These are phyloP conservation scores for Gloeophyllum trabeum DNA, from an alignment of 768 basidiomycete genomes.

Conservation along the genomic window DNA sequence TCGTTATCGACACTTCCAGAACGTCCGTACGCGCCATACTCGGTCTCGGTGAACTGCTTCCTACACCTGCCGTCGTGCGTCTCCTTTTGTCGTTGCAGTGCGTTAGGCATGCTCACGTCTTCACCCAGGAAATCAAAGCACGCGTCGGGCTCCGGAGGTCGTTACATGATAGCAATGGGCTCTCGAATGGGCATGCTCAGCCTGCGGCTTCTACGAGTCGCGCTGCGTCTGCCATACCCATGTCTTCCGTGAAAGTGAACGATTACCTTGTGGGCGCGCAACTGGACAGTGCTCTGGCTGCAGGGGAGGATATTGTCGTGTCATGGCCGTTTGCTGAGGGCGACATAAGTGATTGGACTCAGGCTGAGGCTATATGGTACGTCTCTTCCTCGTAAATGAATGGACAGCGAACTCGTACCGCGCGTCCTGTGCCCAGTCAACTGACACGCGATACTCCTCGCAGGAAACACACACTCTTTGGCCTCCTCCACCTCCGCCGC, in stretches of 20 bases:
- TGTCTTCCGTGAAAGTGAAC: conserved; percentile 38
- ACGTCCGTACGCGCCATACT: conserved; percentile 64
- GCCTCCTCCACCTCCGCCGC: conserved; percentile 61
- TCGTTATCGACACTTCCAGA: conserved; percentile 72
- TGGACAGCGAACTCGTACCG: not conserved
- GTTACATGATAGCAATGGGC: not conserved
- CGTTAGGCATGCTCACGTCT: not conserved
- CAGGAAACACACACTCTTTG: conserved; percentile 84
- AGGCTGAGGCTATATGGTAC: conserved; percentile 85
- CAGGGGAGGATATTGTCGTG: conserved; percentile 60
- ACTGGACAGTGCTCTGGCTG: conserved; percentile 69
- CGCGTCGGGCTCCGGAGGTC: conserved; percentile 62
- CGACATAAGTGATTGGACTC: conserved; percentile 65
- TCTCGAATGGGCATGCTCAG: too few species aligned
- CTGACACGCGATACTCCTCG: conserved; percentile 5
- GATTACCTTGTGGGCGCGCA: conserved; percentile 78
- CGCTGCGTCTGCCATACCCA: conserved; percentile 33
- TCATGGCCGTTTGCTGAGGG: conserved; percentile 80
- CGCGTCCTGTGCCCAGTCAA: too few species aligned
- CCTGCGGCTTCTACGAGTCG: conserved; percentile 34
- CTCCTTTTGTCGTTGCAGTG: conserved; percentile 7
- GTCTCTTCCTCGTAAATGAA: too few species aligned
- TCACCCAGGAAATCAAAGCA: conserved; percentile 59
- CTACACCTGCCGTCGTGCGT: conserved; percentile 63
- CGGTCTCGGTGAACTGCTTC: conserved; percentile 73